A percentile compares a stretch with the other conserved stretches of the same genome.
Evolutionary conservation across 2,329 filamentous ascomycete species (phyloP).

Genomic region (Lachnellula occidentalis): DNA sequence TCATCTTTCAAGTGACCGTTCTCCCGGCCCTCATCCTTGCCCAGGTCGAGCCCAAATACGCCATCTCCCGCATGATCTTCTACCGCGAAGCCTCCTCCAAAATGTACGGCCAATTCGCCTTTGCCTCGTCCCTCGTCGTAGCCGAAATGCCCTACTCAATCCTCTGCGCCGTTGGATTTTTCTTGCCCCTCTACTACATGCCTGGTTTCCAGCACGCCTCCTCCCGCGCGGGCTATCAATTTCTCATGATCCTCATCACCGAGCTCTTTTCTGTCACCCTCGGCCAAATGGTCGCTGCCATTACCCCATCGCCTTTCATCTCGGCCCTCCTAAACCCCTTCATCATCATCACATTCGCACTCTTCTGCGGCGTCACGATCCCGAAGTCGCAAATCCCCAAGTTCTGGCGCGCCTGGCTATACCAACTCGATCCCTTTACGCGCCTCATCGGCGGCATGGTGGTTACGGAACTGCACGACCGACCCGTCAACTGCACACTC

Average conservation of each 20-base stretch:
- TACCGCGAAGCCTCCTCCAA: constrained; percentile 83
- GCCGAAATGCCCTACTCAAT: constrained; percentile 82
- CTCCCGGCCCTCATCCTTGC: constrained; percentile 77
- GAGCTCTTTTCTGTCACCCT: constrained; percentile 81
- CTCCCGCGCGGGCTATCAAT: constrained; percentile 74
- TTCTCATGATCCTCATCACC: constrained; percentile 77
- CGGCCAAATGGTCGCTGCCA: constrained; percentile 67
- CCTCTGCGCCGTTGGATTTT: constrained; percentile 75
- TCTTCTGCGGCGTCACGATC: constrained; percentile 86
- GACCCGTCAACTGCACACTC: constrained; percentile 54
- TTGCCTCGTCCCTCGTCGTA: constrained; percentile 70
- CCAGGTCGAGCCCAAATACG: constrained; percentile 80
- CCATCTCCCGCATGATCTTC: constrained; percentile 72
- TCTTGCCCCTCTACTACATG: constrained; percentile 78
- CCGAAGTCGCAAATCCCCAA: constrained; percentile 69
- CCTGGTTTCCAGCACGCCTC: constrained; percentile 62
- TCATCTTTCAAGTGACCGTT: constrained; percentile 85
- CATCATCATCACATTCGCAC: constrained; percentile 72
- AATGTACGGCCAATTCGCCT: constrained; percentile 78
- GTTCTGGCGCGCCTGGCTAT: constrained; percentile 77
- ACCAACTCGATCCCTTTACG: constrained; percentile 78
- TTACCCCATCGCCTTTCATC: constrained; percentile 75
- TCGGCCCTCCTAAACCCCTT: constrained; percentile 76
- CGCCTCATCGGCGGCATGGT: constrained; percentile 76
- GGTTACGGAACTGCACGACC: constrained; percentile 66